Evolutionary conservation across 192 early-diverging fungal genomes (phyloP), one percentile per base, ranked within the genome.

Genomic region (Podila clonocystis): DNA sequence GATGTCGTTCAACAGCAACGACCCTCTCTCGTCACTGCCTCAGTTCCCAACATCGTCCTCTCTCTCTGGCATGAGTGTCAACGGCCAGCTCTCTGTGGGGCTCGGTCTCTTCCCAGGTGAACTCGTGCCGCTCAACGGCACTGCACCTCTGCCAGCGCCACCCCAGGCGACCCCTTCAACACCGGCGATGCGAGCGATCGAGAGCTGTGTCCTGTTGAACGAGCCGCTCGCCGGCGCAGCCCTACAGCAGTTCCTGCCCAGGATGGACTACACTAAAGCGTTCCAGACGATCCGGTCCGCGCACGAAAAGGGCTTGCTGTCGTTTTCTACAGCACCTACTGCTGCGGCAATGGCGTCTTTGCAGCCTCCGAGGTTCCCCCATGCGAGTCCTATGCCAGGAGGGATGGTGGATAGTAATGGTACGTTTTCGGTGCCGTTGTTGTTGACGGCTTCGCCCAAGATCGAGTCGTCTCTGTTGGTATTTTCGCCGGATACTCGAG

Each of bases 181-280:
- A 26, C 52, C 52, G 20, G 52, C 52, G 8, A 55, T 24, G n/a
- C 4, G 52, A 24, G 52, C 52, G n/a, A 55, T 55, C 17, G 52
- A 55, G 24, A 55, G 52, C 24, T 55, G 70, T 45, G 68, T 73
- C 28, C 77, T 65, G 50, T 13, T 80, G 45, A 60, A 80, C 28
- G 77, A 80, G 7, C 71, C 62, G 8, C 58, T 80, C 34, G 77
- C 77, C 4, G 50, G 57, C 2, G 70, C 62, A 24, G 61, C 58
- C 1, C 22, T 80, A 33, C 71, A 80, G 15, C 77, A 80, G 30
- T 80, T 80, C 34, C 34, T 80, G 5, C 77, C 77, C 20, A 55
- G 58, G 57, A 69, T 80, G 26, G 77, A 80, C 15, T 73, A 80
- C 26, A 57, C 5, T n/a, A 70, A 69, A 12, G 69, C 66, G 4